phyloP scores from a whole-genome alignment of 139 green algal species.

The Chlorella sorokiniana region DNA sequence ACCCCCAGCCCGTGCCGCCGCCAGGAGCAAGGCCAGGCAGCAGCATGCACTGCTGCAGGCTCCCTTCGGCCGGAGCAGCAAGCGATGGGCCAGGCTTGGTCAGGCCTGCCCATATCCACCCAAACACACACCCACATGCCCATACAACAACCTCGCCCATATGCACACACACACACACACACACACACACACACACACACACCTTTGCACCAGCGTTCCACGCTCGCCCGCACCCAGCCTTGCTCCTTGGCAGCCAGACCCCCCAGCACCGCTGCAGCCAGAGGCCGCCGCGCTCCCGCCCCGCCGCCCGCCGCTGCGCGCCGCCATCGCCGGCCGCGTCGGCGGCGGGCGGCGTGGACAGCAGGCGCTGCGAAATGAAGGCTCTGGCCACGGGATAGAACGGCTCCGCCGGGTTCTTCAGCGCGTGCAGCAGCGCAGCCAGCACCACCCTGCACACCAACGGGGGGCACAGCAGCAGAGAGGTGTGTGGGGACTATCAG shows the following conservation, averaged over 20 bases:
- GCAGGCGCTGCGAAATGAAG: constrained; percentile 15
- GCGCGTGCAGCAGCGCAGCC: constrained; percentile 42
- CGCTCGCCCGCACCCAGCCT: constrained; percentile 5
- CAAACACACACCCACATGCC: no score
- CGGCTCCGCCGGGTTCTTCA: constrained; percentile 11
- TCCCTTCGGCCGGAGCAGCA: no score
- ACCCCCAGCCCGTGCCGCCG: no score
- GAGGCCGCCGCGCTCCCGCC: neutral
- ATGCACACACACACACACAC: neutral
- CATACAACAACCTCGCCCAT: neutral
- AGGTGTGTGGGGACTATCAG: neutral
- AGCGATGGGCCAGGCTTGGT: no score
- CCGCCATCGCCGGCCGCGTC: neutral
- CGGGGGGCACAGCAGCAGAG: neutral
- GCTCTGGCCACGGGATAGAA: constrained; percentile 12
- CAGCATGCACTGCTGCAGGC: no score
- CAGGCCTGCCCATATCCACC: no score
- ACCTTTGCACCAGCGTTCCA: constrained; percentile 22
- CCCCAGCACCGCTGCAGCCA: constrained; percentile 9
- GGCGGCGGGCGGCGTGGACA: neutral
- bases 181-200: neutral
- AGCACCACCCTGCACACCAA: constrained; percentile 44
- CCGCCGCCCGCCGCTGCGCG: neutral
- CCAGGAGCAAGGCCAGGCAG: no score
- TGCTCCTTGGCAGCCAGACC: constrained; percentile 1